Evolutionary conservation across 2,329 filamentous ascomycete species (phyloP), one percentile per base, ranked within the genome.

Genomic region (Drechslerella coelobrocha): DNA sequence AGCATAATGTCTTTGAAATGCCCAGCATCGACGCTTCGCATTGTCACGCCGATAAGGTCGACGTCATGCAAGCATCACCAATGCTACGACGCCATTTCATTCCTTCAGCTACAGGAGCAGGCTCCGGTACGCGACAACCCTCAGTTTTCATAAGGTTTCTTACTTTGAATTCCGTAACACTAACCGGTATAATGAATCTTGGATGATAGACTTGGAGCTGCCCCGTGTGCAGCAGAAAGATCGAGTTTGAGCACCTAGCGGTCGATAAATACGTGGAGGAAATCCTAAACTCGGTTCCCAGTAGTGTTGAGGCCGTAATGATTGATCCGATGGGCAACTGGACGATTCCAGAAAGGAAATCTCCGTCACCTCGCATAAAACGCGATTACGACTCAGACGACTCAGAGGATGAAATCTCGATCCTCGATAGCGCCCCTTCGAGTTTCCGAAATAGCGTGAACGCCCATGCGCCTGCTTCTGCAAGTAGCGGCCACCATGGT

Each of bases 191-290:
- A 19, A 29, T 57, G 23, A 54, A 19, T 1, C 2, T 29, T 14
- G 43, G 8, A 50, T 55, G 9, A 34, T 34, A 76, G 75, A 95
- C 94, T 17, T 99, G 94, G 94, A 83, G 87, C n/a, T 99, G 94
- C 76, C 94, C 94, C 0, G 88, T 97, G 21, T 99, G 94, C 81
- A 93, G 89, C 79, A 95, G 92, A 76, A 80, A 85, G 0, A 88
- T 92, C 1, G 86, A 88, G 0, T 99, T 91, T 78, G 89, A 93
- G 54, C 87, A 85, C 51, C 81, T 99, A 23, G 91, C 91, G 9
- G 86, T 97, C 27, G 94, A 99, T 75, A 89, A 94, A 86, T 96
- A 96, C 77, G 92, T 96, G 14, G 87, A 89, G 76, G 89, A 96
- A 73, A 97, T 99, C 60, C 81, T 99, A 24, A 82, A 85, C 61